Evolutionary conservation across 805 yeast genomes (phyloP).

Genomic region (Kodamaea restingae): DNA sequence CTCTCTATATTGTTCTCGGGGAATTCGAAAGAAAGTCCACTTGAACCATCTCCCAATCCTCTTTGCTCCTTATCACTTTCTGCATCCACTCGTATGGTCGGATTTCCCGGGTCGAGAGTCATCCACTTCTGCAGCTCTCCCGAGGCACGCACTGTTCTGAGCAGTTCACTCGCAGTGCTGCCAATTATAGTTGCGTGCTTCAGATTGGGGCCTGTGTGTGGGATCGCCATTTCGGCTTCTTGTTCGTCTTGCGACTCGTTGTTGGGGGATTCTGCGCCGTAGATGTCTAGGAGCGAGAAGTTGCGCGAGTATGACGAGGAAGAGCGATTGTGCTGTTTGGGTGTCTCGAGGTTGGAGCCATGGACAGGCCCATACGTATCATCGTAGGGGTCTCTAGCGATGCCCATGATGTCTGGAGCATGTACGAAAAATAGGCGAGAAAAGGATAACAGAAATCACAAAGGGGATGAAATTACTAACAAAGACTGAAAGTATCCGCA

Average conservation of each 20-base stretch:
- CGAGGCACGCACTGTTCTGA: not conserved
- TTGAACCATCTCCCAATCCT: no score
- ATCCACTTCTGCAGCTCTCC: not conserved
- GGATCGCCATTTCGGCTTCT: no score
- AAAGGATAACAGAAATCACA: not conserved
- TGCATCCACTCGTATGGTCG: not conserved
- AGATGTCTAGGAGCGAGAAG: conserved; percentile 37
- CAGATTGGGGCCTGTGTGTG: not conserved
- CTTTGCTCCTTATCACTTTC: no score
- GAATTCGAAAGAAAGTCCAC: no score
- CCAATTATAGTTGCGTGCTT: not conserved
- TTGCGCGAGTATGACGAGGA: conserved; percentile 32
- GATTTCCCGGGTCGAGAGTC: not conserved
- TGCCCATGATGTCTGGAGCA: conserved; percentile 1
- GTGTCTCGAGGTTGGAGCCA: conserved; percentile 7
- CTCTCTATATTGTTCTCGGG: no score
- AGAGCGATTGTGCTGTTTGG: conserved; percentile 23
- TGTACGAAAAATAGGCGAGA: not conserved
- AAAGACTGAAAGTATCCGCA: no score
- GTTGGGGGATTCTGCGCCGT: conserved; percentile 23
- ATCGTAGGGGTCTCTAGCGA: conserved; percentile 1
- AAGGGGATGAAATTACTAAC: no score
- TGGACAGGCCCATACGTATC: not conserved
- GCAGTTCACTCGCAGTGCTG: not conserved
- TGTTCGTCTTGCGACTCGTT: conserved; percentile 5